Evolutionary conservation across 768 basidiomycete species (phyloP), one percentile per base, ranked within the genome.

Genomic region (Coprinellus micaceus): DNA sequence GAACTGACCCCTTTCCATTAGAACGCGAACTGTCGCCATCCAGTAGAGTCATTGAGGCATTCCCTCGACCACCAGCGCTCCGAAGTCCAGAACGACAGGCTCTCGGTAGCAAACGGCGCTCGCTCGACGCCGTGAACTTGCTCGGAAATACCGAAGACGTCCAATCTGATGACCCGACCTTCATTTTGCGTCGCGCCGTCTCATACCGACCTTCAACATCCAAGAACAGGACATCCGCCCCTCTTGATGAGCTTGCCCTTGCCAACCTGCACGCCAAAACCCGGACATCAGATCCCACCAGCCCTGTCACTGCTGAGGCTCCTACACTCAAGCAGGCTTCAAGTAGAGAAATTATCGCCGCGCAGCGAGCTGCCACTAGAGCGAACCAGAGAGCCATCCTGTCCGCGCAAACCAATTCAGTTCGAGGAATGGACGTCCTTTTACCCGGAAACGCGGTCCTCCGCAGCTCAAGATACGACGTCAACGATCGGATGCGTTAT

Each of bases 261-360:
- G 84, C 85, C 60, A 82, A 87, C 53, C 64, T 88, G 33, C 84
- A 87, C 53, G 82, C 88, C 19, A 87, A 90, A 58, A 87, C 81
- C 12, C 85, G 86, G 0, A 88, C 87, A 19, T 43, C 48, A 10
- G 60, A 61, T 19, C 52, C 52, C 24, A 53, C 30, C 26, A 48
- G 46, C 36, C 45, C 49, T 75, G 64, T 55, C 64, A 24, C 63
- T 58, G n/a, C 52, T 63, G 21, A 52, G 69, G 70, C 72, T 58
- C 64, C 72, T 59, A 47, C 33, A 51, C 61, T 62, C 12, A 71
- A 72, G 57, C 68, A 69, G 43, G 74, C 72, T 1, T 90, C 91
- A 2, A 82, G 86, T 22, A 90, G 91, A 60, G 94, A 97, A 62
- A 89, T 97, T 64, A 97, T 98, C 55, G 91, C 91, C 12, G 94